Percentiles rank a stretch among this genome's conserved stretches.
These are phyloP conservation scores for Calamus simplicifolius DNA, from an alignment of 176 grass and related monocot species.

Conservation along the genomic window DNA sequence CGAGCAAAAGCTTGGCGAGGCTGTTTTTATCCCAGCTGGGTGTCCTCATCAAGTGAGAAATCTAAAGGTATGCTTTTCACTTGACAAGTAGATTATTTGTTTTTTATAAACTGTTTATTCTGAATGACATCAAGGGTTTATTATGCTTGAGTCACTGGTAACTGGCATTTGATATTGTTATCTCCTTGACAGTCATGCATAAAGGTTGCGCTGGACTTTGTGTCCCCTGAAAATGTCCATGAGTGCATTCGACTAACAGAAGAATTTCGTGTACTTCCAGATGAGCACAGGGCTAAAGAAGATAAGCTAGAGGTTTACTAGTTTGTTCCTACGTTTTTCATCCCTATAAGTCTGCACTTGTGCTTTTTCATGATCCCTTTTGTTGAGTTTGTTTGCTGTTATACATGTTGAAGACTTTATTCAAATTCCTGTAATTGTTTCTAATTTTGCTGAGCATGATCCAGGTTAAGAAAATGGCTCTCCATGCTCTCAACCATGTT, in stretches of 20 bases:
- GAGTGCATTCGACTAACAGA: slow-evolving; percentile 53
- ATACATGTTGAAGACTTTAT: not conserved
- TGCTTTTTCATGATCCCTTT: not conserved
- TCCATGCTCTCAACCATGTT: slow-evolving; percentile 42
- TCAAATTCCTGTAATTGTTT: not conserved
- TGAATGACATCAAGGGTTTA: no score
- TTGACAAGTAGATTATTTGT: no score
- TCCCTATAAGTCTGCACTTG: not conserved
- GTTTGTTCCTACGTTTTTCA: no score
- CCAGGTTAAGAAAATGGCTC: slow-evolving; percentile 72
- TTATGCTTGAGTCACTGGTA: no score
- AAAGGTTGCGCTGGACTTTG: slow-evolving; percentile 71
- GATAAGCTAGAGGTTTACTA: slow-evolving; percentile 54
- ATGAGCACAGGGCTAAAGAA: slow-evolving; percentile 63
- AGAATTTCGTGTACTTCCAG: slow-evolving; percentile 65
- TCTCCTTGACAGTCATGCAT: slow-evolving; percentile 67
- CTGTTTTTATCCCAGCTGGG: slow-evolving; percentile 73
- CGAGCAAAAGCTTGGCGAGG: slow-evolving; percentile 81
- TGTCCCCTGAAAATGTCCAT: slow-evolving; percentile 65
- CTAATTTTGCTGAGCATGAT: not conserved
- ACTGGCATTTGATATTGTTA: not conserved
- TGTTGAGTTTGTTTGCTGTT: not conserved
- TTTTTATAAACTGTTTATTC: no score
- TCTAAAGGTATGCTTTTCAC: slow-evolving; percentile 48
- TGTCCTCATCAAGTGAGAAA: slow-evolving; percentile 90